Base-by-base conservation (phyloP, 306 rosid species). In the Cicer cuneatum region DNA sequence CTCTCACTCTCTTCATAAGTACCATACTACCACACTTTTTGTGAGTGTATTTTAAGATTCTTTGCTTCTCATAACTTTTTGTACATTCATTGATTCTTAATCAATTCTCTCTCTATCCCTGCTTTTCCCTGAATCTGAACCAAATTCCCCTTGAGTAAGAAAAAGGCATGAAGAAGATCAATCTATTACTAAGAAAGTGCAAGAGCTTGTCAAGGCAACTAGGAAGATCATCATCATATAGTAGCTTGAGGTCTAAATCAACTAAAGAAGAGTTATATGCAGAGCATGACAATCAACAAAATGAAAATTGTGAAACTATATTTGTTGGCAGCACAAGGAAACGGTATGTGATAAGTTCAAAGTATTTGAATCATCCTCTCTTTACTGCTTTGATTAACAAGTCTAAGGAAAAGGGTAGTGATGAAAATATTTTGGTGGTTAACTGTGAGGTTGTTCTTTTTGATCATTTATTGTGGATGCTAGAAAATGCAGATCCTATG, bases 401-500 rank as follows among this genome's bases (percentile, higher is more conserved):
- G 81, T 82, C 90, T 16, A 83, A 82, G 64, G 77, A 19, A 53
- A 80, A 75, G 41, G 79, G 19, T 4, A 59, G 75, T 15, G 72
- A 9, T 18, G 80, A 74, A 5, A 79, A 47, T 41, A 83, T 60
- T 29, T 74, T 89, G 74, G 83, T 84, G 68, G 87, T 90, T 8
- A 91, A 81, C 13, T 91, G 98, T 69, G 98, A 93, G 62, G 96
- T 93, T 40, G 94, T 93, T 79, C 83, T 93, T 29, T 93, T 93
- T 81, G 98, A 93, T 70, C 97, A 93, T 81, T 83, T 93, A 1
- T 76, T 93, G 57, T 93, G 97, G 97, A 91, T 93, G 97, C 72
- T 93, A 21, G 94, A 91, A 56, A 88, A 91, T 76, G 91, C 87
- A 19, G 97, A 89, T 81, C 94, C 94, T 14, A 91, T 71, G 46